Percentiles rank a stretch among this genome's conserved stretches.
phyloP scores from a whole-genome alignment of 768 basidiomycete genomes.

The Pleurotus ostreatus region DNA sequence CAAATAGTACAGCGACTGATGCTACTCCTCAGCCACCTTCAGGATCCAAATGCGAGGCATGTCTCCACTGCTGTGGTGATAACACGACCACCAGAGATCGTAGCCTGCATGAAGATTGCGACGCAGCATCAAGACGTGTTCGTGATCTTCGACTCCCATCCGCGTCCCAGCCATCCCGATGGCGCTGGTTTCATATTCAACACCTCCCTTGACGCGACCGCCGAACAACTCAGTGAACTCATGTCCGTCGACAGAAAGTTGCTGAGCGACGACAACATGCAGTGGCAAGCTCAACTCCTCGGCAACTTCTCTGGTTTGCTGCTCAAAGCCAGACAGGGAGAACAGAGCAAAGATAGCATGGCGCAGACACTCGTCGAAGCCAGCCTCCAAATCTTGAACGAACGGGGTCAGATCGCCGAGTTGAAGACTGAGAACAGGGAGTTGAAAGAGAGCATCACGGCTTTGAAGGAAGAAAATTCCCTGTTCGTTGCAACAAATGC shows the following conservation, averaged over 20 bases:
- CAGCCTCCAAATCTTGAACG: conserved; percentile 42
- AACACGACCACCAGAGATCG: conserved; percentile 69
- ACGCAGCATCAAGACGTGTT: conserved; percentile 36
- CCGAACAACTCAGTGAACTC: conserved; percentile 40
- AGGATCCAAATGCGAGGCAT: conserved; percentile 16
- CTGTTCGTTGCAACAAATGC: conserved; percentile 12
- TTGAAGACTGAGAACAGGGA: conserved; percentile 26
- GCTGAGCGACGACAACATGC: conserved; percentile 37
- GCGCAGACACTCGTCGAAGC: conserved; percentile 41
- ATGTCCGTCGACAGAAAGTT: conserved; percentile 45
- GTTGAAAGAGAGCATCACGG: conserved; percentile 18
- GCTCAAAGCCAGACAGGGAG: conserved; percentile 32
- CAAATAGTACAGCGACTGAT: background rate
- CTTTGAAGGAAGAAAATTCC: conserved; percentile 22
- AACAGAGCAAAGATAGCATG: conserved; percentile 14
- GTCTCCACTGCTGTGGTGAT: conserved; percentile 44
- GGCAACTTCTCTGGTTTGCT: conserved; percentile 57
- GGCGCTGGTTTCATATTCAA: conserved; percentile 60
- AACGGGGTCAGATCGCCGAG: conserved; percentile 36
- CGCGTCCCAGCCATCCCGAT: conserved; percentile 51
- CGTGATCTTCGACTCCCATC: conserved; percentile 66
- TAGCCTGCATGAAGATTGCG: conserved; percentile 44
- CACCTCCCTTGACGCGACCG: conserved; percentile 38
- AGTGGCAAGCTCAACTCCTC: conserved; percentile 67
- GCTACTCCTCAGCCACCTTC: conserved; percentile 16